Evolutionary conservation across 2,329 filamentous ascomycete species (phyloP).

Genomic region (Phialophora tarda): DNA sequence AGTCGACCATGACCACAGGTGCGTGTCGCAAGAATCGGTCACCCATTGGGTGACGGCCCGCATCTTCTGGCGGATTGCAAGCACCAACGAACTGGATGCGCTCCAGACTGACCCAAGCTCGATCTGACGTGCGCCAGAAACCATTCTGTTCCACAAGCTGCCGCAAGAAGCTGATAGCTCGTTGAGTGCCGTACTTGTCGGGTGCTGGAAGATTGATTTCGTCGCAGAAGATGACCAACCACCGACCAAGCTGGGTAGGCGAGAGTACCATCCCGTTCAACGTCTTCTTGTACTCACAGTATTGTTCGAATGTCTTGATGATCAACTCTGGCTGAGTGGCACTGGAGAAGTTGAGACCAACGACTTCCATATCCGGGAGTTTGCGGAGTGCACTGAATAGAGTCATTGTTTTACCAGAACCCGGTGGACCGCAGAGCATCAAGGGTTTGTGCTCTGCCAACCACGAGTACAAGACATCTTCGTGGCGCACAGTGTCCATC

Average conservation of each 20-base stretch:
- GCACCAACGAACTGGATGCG: slow-evolving; percentile 98
- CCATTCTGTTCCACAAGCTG: slow-evolving; percentile 98
- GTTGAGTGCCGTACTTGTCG: slow-evolving; percentile 95
- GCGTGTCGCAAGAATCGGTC: slow-evolving; percentile 93
- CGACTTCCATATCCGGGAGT: slow-evolving; percentile 97
- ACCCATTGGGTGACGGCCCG: slow-evolving; percentile 91
- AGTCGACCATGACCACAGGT: slow-evolving; percentile 99
- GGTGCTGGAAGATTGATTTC: slow-evolving; percentile 98
- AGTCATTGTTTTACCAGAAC: slow-evolving; percentile 99
- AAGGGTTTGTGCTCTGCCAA: slow-evolving; percentile 97
- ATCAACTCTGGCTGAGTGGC: slow-evolving; percentile 96
- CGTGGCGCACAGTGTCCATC: slow-evolving; percentile 93
- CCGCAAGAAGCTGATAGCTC: slow-evolving; percentile 94
- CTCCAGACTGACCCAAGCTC: slow-evolving; percentile 96
- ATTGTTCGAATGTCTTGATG: slow-evolving; percentile 99
- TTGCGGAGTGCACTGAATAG: slow-evolving; percentile 97
- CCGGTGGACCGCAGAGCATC: slow-evolving; percentile 92
- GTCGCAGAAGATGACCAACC: slow-evolving; percentile 98
- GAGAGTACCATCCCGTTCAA: slow-evolving; percentile 94
- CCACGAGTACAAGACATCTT: slow-evolving; percentile 99
- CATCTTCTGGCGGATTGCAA: slow-evolving; percentile 97
- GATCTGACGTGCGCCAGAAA: slow-evolving; percentile 97
- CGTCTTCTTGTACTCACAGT: slow-evolving; percentile 99
- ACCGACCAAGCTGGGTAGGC: slow-evolving; percentile 93
- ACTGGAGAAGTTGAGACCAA: slow-evolving; percentile 98